Base-by-base conservation (phyloP, 1,284 basidiomycete species). In the Irpex sp. region DNA sequence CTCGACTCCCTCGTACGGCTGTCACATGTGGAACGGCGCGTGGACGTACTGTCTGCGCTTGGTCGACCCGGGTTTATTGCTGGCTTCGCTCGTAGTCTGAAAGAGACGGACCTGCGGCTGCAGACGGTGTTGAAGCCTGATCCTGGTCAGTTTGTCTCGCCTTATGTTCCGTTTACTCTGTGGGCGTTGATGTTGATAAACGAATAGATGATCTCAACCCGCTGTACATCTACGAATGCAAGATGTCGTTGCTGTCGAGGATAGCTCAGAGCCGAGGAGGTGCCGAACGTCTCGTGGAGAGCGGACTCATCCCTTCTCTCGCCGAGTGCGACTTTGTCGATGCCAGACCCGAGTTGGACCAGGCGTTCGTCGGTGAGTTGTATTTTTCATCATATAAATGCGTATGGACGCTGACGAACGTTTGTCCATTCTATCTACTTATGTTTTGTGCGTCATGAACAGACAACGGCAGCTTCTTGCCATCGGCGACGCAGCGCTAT, bases 181-280 rank as follows among this genome's bases (percentile, higher is more conserved):
- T 61, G 59, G n/a, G 58, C 33, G 16, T 16, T 21, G 12, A 16
- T 36, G 12, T 23, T 54, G 58, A 23, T 60, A 47, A 37, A 10
- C 4, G 62, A 58, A 2, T 4, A 95, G 93, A 93, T 68, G 91
- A 94, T 64, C 77, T 99, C 19, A 96, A 98, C 69, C 82, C 93
- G 0, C 80, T 96, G 54, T 98, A 97, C 75, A 93, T 98, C 14
- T 98, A 96, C 70, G 96, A 98, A 73, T 86, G 95, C 14, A 95
- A 96, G 75, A 88, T 97, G 82, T 90, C 93, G 0, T 80, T 97
- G 65, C 85, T 98, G 60, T 85, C 90, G 33, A 85, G 93, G 35
- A 85, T 98, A 75, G 87, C 93, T 0, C 88, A 94, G 69, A 90
- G 85, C 0, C 80, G 91, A 54, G 78, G 82, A 64, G 96, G 96